Percentiles rank a stretch among this genome's conserved stretches.
phyloP scores from a whole-genome alignment of 2,329 filamentous ascomycete genomes.

The Beauveria rudraprayagi region DNA sequence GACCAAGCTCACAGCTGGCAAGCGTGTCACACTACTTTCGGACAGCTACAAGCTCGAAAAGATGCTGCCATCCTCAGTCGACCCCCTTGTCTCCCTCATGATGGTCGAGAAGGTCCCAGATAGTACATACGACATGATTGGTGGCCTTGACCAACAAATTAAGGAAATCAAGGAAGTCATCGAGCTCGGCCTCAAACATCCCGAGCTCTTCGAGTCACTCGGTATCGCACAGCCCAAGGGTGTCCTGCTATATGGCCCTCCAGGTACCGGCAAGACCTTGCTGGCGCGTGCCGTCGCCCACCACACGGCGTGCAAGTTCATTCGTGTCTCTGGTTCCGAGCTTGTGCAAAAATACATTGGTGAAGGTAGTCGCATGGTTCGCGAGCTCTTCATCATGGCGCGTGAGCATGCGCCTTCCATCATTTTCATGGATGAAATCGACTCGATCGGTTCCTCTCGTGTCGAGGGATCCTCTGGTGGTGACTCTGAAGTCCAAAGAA shows the following conservation, averaged over 20 bases:
- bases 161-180: slow-evolving; percentile 99
- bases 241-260: slow-evolving; percentile 90
- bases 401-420: slow-evolving; percentile 96
- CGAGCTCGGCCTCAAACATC: slow-evolving; percentile 95
- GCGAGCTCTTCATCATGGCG: slow-evolving; percentile 98
- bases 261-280: slow-evolving; percentile 94
- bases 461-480: slow-evolving; percentile 93
- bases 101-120: slow-evolving; percentile 99
- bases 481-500: slow-evolving; percentile 96
- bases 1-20: slow-evolving; percentile 89
- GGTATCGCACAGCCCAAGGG: slow-evolving; percentile 98
- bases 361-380: slow-evolving; percentile 95
- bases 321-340: slow-evolving; percentile 91
- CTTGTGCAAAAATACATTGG: slow-evolving; percentile 99
- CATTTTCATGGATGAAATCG: slow-evolving; percentile 99
- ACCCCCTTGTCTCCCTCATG: slow-evolving; percentile 98
- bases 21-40: slow-evolving; percentile 91
- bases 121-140: slow-evolving; percentile 99
- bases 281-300: slow-evolving; percentile 93
- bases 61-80: slow-evolving; percentile 95
- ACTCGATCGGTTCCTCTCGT: slow-evolving; percentile 94
- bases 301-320: slow-evolving; percentile 99
- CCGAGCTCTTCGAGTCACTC: slow-evolving; percentile 97
- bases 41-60: slow-evolving; percentile 99
- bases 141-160: slow-evolving; percentile 96